Conservation (phyloP, 2,329 filamentous ascomycete genomes). For the Monilinia fructigena region DNA sequence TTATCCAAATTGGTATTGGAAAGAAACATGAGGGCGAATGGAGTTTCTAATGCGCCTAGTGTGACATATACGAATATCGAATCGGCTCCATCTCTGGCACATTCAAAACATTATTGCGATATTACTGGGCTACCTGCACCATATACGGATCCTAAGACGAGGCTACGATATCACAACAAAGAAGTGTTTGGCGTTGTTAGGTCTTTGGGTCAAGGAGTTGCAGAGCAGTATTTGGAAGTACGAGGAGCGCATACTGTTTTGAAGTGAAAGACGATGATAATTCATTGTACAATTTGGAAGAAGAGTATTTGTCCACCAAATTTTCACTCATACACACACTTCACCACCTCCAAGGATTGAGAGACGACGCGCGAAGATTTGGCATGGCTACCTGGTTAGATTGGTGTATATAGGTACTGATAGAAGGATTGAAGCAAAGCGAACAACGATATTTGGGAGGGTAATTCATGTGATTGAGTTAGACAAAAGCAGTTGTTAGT, state of each 20-base stretch:
- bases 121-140: conserved; percentile 88
- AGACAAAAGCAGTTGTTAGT: neutral
- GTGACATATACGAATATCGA: conserved; percentile 97
- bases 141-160: conserved; percentile 93
- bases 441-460: neutral
- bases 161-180: conserved; percentile 86
- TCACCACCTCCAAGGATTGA: neutral
- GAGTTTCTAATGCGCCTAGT: conserved; percentile 52
- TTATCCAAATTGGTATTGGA: conserved; percentile 85
- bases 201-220: conserved; percentile 73
- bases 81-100: conserved; percentile 82
- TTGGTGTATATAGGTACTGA: conserved; percentile 2
- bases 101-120: conserved; percentile 90
- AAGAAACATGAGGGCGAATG: conserved; percentile 61
- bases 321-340: neutral
- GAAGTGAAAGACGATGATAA: conserved; percentile 32
- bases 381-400: neutral
- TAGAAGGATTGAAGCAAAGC: neutral
- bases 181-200: conserved; percentile 87
- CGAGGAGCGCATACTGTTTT: conserved; percentile 85
- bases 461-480: neutral
- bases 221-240: conserved; percentile 85
- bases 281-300: conserved; percentile 5
- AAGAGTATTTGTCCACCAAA: neutral
- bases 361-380: neutral